Evolutionary conservation across 352 stramenopile species (phyloP).

Genomic region (Thalassiosira allenii): DNA sequence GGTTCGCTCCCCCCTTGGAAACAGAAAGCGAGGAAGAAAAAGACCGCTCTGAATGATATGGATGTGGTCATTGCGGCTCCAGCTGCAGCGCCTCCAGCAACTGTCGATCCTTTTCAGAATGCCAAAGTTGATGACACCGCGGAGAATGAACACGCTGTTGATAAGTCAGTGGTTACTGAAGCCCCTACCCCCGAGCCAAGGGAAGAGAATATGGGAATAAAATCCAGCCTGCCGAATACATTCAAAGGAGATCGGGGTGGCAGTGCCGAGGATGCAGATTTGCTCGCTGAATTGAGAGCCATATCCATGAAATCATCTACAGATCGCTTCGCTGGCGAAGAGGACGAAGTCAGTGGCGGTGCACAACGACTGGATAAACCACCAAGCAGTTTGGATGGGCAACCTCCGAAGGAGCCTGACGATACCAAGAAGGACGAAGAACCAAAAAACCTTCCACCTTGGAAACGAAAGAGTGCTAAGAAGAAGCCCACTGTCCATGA

Average conservation of each 20-base stretch:
- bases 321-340: constrained; percentile 62
- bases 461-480: constrained; percentile 28
- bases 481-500: not conserved
- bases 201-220: constrained; percentile 18
- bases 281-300: constrained; percentile 63
- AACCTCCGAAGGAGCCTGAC: too few relatives aligned
- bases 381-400: too few relatives aligned
- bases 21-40: constrained; percentile 6
- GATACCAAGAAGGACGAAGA: too few relatives aligned
- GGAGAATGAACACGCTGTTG: not conserved
- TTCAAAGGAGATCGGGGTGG: constrained; percentile 68
- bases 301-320: constrained; percentile 61
- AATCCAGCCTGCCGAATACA: constrained; percentile 47
- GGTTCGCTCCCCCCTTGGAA: not conserved
- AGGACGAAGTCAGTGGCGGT: too few relatives aligned
- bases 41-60: not conserved
- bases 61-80: constrained; percentile 28
- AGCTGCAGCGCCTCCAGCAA: not conserved
- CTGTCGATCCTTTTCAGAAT: constrained; percentile 3
- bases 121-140: not conserved
- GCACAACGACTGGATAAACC: too few relatives aligned
- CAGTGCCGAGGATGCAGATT: constrained; percentile 64
- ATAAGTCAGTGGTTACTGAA: not conserved
- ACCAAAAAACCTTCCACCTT: too few relatives aligned
- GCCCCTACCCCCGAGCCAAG: not conserved